Evolutionary conservation across 2,329 filamentous ascomycete species (phyloP).

Genomic region (Beauveria caledonica): DNA sequence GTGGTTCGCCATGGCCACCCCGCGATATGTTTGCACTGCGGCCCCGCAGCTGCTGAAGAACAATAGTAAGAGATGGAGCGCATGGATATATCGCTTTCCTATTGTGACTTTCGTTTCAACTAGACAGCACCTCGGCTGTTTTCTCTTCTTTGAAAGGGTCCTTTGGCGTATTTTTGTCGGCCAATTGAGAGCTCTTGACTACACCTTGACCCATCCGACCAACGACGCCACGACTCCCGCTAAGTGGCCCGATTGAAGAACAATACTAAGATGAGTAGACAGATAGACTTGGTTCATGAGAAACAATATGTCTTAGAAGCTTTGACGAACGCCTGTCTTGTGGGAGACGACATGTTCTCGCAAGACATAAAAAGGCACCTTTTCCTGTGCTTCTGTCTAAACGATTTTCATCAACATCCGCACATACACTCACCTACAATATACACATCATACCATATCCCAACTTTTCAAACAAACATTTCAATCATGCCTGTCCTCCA

Average conservation of each 20-base stretch:
- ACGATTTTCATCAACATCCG: not conserved
- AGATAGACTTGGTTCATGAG: not conserved
- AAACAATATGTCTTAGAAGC: conserved; percentile 18
- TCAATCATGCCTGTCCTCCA: not conserved
- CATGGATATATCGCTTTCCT: not conserved
- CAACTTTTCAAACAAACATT: not conserved
- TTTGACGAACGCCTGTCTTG: conserved; percentile 15
- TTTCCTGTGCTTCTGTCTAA: not conserved
- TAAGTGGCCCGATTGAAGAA: conserved; percentile 12
- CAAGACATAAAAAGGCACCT: not conserved
- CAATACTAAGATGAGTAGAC: conserved; percentile 20
- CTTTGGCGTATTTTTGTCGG: not conserved
- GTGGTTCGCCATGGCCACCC: not conserved
- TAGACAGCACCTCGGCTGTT: not conserved
- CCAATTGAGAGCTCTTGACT: not conserved
- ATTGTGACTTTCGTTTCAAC: not conserved
- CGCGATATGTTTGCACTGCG: not conserved
- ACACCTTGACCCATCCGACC: not conserved
- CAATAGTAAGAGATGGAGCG: conserved; percentile 14
- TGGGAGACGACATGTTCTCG: not conserved
- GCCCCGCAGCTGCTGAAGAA: conserved; percentile 4
- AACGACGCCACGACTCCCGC: conserved; percentile 13
- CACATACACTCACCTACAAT: not conserved
- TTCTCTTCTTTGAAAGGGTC: not conserved
- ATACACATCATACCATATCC: not conserved